Conservation (phyloP, 2,329 filamentous ascomycete species). For the Colletotrichum tamarilloi region DNA sequence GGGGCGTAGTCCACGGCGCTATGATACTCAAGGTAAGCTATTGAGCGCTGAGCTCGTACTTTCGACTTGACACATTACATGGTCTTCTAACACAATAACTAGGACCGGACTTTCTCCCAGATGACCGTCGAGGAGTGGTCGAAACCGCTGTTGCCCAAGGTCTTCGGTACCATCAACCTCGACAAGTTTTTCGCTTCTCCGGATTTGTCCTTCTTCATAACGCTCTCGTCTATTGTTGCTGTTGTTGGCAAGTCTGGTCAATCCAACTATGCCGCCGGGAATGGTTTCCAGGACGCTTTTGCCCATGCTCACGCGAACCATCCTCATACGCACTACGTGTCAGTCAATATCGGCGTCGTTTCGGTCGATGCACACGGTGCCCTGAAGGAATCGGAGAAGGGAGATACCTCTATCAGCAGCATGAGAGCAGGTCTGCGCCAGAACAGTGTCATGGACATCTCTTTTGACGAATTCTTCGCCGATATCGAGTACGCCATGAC, state of each 20-base stretch:
- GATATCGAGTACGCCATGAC: too few species aligned
- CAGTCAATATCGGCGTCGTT: too few species aligned
- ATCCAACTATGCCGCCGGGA: slow-evolving; percentile 56
- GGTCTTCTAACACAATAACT: background rate
- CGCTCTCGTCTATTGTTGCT: slow-evolving; percentile 43
- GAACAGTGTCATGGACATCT: too few species aligned
- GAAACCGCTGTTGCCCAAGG: slow-evolving; percentile 18
- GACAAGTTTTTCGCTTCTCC: background rate
- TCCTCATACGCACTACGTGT: too few species aligned
- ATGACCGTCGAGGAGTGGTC: slow-evolving; percentile 1
- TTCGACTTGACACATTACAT: background rate
- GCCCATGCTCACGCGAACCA: slow-evolving; percentile 37
- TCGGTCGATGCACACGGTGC: too few species aligned
- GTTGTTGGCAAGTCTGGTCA: slow-evolving; percentile 48
- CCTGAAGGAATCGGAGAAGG: too few species aligned
- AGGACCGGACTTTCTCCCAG: slow-evolving; percentile 16
- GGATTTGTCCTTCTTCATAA: slow-evolving; percentile 42
- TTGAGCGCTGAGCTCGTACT: background rate
- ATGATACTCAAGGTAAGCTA: slow-evolving; percentile 49
- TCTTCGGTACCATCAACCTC: slow-evolving; percentile 12
- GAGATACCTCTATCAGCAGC: too few species aligned
- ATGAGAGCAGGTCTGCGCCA: too few species aligned
- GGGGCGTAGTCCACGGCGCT: slow-evolving; percentile 54
- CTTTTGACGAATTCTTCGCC: too few species aligned
- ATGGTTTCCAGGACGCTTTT: slow-evolving; percentile 54